These are phyloP conservation scores for Termitomyces sp. DNA, from an alignment of 768 basidiomycete species.

Conservation along the genomic window DNA sequence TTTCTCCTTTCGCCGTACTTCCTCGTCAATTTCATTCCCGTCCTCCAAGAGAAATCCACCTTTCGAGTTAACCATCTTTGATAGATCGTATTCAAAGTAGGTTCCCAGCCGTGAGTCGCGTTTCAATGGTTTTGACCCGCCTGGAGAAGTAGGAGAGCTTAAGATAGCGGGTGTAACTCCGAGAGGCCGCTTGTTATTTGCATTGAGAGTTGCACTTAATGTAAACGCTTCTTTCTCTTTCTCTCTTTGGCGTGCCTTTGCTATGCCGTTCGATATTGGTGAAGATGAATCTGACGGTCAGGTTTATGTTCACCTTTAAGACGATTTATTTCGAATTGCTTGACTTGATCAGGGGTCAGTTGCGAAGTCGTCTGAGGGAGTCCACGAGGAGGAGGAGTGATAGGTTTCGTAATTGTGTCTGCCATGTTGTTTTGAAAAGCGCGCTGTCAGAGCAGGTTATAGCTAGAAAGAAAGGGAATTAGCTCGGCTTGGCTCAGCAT, in stretches of 20 bases:
- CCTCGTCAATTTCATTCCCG: slow-evolving; percentile 74
- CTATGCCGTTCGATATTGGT: slow-evolving; percentile 25
- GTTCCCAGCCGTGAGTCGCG: slow-evolving; percentile 78
- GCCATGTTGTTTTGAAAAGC: slow-evolving; percentile 17
- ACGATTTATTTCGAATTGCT: slow-evolving; percentile 72
- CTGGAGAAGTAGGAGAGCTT: slow-evolving; percentile 54
- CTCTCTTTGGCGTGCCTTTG: slow-evolving; percentile 71
- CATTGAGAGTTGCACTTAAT: slow-evolving; percentile 41
- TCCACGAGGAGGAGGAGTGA: slow-evolving; percentile 34
- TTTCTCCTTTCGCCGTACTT: slow-evolving; percentile 69
- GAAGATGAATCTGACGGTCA: neutral
- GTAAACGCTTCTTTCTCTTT: slow-evolving; percentile 48
- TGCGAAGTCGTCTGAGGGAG: slow-evolving; percentile 16
- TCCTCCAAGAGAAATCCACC: slow-evolving; percentile 95
- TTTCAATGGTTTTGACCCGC: slow-evolving; percentile 46
- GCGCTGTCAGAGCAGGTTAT: neutral
- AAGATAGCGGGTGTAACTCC: slow-evolving; percentile 50
- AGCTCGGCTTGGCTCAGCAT: neutral
- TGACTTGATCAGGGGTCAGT: slow-evolving; percentile 63
- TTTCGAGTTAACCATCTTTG: slow-evolving; percentile 95
- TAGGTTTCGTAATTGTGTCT: slow-evolving; percentile 19
- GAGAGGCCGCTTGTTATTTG: slow-evolving; percentile 74
- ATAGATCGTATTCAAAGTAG: slow-evolving; percentile 96
- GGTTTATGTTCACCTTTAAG: slow-evolving; percentile 48
- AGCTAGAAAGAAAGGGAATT: neutral